A percentile compares a stretch with the other conserved stretches of the same genome.
Conservation (phyloP, 768 basidiomycete species). For the Bullera alba region DNA sequence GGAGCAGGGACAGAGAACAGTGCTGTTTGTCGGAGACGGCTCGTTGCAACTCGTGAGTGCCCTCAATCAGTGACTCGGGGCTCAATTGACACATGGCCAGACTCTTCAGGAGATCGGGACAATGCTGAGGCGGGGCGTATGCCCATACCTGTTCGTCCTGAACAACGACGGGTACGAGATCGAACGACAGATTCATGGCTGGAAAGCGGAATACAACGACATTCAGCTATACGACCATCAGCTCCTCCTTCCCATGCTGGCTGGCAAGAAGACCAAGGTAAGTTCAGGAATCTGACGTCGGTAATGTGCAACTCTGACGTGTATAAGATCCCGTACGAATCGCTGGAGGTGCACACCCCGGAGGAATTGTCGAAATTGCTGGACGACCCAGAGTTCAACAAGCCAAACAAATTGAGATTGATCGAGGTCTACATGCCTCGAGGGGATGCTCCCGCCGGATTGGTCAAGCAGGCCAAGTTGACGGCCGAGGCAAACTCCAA, state of each 20-base stretch:
- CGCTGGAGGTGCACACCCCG: constrained; percentile 64
- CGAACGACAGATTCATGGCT: constrained; percentile 61
- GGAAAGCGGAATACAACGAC: constrained; percentile 63
- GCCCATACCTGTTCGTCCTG: constrained; percentile 69
- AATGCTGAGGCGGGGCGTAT: constrained; percentile 66
- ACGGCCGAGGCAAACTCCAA: constrained; percentile 40
- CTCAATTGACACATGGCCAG: constrained; percentile 34
- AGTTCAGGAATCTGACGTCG: constrained; percentile 47
- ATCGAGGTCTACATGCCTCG: constrained; percentile 46
- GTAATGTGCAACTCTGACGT: constrained; percentile 52
- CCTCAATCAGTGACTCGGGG: background rate
- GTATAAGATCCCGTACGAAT: constrained; percentile 45
- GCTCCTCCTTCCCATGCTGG: constrained; percentile 43
- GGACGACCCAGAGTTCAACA: constrained; percentile 57
- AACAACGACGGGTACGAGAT: constrained; percentile 65
- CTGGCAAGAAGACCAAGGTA: constrained; percentile 38
- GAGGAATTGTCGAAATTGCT: constrained; percentile 63
- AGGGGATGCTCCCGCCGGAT: constrained; percentile 41
- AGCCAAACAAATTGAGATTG: constrained; percentile 53
- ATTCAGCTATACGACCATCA: constrained; percentile 63
- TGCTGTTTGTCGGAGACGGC: constrained; percentile 66
- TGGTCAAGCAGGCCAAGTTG: constrained; percentile 46
- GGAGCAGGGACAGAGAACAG: constrained; percentile 56
- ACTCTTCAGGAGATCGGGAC: constrained; percentile 68
- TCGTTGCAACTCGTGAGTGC: constrained; percentile 30